phyloP scores from a whole-genome alignment of 108 stramenopile genomes.

The Pseudonitzschia delicatissima region DNA sequence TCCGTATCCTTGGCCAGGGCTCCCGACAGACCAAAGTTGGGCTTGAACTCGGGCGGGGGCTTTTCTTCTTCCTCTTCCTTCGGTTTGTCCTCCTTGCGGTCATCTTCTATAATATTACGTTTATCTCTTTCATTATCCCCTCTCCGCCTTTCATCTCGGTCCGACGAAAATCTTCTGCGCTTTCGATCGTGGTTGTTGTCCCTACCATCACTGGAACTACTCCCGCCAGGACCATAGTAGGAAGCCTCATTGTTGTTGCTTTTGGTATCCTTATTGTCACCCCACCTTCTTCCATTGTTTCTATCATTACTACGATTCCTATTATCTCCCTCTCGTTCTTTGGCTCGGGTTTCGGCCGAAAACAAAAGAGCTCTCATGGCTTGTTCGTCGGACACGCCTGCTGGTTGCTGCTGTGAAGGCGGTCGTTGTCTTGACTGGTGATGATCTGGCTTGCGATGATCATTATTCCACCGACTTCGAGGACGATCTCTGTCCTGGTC shows the following conservation, averaged over 20 bases:
- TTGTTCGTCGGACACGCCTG: slow-evolving; percentile 36
- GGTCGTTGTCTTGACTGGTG: too few species aligned
- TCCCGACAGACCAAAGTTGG: slow-evolving; percentile 94
- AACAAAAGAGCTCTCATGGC: slow-evolving; percentile 30
- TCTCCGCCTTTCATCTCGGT: slow-evolving; percentile 2
- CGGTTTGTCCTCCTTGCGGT: neutral
- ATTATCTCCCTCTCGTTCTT: slow-evolving; percentile 21
- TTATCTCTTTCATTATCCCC: slow-evolving; percentile 2
- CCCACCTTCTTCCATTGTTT: neutral
- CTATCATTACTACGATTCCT: slow-evolving; percentile 21
- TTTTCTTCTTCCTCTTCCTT: slow-evolving; percentile 2
- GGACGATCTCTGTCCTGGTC: too few species aligned
- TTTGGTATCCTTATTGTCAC: slow-evolving; percentile 23
- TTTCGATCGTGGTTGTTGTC: slow-evolving; percentile 1
- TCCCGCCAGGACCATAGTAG: slow-evolving; percentile 27
- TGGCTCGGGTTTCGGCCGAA: slow-evolving; percentile 21
- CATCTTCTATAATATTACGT: neutral
- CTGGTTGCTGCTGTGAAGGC: neutral
- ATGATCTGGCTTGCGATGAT: too few species aligned
- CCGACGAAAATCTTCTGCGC: slow-evolving; percentile 10
- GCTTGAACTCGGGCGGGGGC: slow-evolving; percentile 48
- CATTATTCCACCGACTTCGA: too few species aligned
- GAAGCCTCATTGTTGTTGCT: slow-evolving; percentile 8
- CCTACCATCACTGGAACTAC: too few species aligned
- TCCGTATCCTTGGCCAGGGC: slow-evolving; percentile 87